Conservation (phyloP, 2,329 filamentous ascomycete genomes). For the Aspergillus eucalypticola region DNA sequence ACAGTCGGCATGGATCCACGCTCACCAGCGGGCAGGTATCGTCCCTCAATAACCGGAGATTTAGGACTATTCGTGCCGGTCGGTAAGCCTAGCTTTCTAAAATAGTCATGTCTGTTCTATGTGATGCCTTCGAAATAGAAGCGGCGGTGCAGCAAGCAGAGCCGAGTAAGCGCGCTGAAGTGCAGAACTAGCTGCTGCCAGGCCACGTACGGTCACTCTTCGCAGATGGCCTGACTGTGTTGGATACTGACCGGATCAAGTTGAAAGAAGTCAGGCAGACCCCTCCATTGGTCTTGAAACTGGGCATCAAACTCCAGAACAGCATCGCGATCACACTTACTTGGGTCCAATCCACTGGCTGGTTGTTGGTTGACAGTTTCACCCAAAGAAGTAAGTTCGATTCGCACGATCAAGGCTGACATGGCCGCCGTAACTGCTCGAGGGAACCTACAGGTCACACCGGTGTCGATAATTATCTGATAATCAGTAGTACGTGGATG, state of each 20-base stretch:
- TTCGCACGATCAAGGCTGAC: slow-evolving; percentile 6
- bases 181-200: slow-evolving; percentile 22
- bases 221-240: slow-evolving; percentile 19
- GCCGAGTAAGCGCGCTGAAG: slow-evolving; percentile 22
- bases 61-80: slow-evolving; percentile 7
- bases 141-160: slow-evolving; percentile 26
- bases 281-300: background rate
- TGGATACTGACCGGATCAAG: slow-evolving; percentile 20
- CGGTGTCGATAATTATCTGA: slow-evolving; percentile 15
- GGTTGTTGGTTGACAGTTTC: slow-evolving; percentile 10
- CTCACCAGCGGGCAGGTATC: slow-evolving; percentile 8
- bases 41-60: slow-evolving; percentile 6
- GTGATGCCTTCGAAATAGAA: slow-evolving; percentile 23
- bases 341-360: background rate
- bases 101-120: slow-evolving; percentile 11
- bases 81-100: background rate
- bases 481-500: slow-evolving; percentile 25
- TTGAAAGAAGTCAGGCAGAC: slow-evolving; percentile 5
- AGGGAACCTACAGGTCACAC: background rate
- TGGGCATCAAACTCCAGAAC: slow-evolving; percentile 1
- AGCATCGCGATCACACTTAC: background rate
- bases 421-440: background rate
- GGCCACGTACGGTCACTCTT: slow-evolving; percentile 24
- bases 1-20: slow-evolving; percentile 21
- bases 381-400: slow-evolving; percentile 5